Evolutionary conservation across 1,139 yeast species (phyloP).

Genomic region (Sugiyamaella novakii): DNA sequence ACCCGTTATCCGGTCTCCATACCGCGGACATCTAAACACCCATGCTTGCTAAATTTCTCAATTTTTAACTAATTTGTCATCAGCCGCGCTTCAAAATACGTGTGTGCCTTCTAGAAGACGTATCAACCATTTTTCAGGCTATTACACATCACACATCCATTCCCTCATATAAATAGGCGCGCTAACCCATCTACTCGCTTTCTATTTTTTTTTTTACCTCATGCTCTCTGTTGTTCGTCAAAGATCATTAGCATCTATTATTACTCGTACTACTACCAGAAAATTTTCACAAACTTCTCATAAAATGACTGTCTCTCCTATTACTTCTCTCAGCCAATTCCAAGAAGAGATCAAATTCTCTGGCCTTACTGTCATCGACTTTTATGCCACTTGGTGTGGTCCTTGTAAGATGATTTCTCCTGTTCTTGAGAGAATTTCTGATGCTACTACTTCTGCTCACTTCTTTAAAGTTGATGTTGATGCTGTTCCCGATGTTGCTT

Average conservation of each 20-base stretch:
- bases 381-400: slow-evolving; percentile 96
- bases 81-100: slow-evolving; percentile 5
- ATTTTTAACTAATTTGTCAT: slow-evolving; percentile 9
- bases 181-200: not conserved
- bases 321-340: slow-evolving; percentile 30
- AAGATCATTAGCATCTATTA: slow-evolving; percentile 9
- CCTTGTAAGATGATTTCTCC: slow-evolving; percentile 97
- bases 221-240: slow-evolving; percentile 17
- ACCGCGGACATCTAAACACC: not conserved
- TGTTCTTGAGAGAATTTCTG: slow-evolving; percentile 72
- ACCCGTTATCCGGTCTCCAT: too few species aligned
- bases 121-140: too few species aligned
- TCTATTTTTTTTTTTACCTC: not conserved
- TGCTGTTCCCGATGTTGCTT: slow-evolving; percentile 71
- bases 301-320: slow-evolving; percentile 31
- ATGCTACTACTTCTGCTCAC: slow-evolving; percentile 57
- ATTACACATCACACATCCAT: too few species aligned
- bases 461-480: slow-evolving; percentile 89
- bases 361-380: slow-evolving; percentile 69
- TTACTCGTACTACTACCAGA: slow-evolving; percentile 11
- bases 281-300: slow-evolving; percentile 18
- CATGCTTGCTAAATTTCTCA: too few species aligned
- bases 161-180: slow-evolving; percentile 17
- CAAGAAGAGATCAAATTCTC: slow-evolving; percentile 29
- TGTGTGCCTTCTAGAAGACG: not conserved